Base-by-base conservation (phyloP, 768 basidiomycete genomes). In the Coprinopsis marcescibilis region DNA sequence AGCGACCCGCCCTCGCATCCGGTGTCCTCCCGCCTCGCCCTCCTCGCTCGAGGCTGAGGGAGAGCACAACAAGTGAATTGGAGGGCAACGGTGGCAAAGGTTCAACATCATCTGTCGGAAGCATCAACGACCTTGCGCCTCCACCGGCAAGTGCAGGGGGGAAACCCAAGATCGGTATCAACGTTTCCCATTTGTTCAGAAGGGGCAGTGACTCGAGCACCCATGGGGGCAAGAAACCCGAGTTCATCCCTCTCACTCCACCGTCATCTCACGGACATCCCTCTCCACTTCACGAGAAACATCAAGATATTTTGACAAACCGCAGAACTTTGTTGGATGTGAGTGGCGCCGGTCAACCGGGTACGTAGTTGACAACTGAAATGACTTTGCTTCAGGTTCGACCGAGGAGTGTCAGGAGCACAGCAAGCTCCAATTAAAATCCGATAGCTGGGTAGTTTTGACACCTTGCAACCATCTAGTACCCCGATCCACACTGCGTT, bases 281-380 rank as follows among this genome's bases (percentile, higher is more conserved):
- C 11, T 56, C 24, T 32, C 23, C 38, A 13, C 14, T 29, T 37
- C 52, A 41, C 45, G 59, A 37, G 38, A 60, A 49, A 15, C 56
- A 43, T 45, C 57, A 58, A 38, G 58, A 62, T 27, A 43, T 63
- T 29, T 57, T 66, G 29, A 58, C 53, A 13, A 43, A 43, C 33
- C 53, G 69, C 48, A 61, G 61, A 43, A 69, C 68, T 7, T 52
- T 72, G 32, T 57, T 71, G 39, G 64, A 71, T 55, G 71, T 71
- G 43, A 34, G 70, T 63, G n/a, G n/a, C n/a, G n/a, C n/a, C 33
- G 44, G 33, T 27, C 17, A 12, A 2, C 29, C 15, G 13, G 13
- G 20, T 36, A 8, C 35, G 5, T 40, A 20, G 20, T 24, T 10
- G 20, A 8, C 41, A 17, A 17, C n/a, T 21, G 26, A 7, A 27